Evolutionary conservation across 768 basidiomycete species (phyloP), one percentile per base, ranked within the genome.

Genomic region (Naematelia encephala): DNA sequence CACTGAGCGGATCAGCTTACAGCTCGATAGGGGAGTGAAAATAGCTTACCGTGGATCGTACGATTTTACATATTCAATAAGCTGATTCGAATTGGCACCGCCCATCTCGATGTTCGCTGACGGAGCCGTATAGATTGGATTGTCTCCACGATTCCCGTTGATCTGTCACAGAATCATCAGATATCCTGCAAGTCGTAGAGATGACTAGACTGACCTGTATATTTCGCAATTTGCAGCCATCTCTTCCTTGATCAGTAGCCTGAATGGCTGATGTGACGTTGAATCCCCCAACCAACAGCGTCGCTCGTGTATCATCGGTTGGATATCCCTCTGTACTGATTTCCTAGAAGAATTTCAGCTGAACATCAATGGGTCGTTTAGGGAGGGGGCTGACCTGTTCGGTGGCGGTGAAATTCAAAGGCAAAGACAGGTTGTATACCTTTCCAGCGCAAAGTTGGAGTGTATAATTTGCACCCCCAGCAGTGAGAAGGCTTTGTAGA

Each of bases 81-180:
- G 64, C 73, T 92, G 90, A 66, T 82, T 79, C 1, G 83, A 78
- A 62, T 87, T 91, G 19, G 80, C 67, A 10, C 89, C 90, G 3
- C 90, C 90, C 81, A 91, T 86, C 77, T 91, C 89, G 55, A 91
- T 89, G 67, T 89, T 90, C 22, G 82, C 89, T 0, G 87, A 87
- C 5, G 88, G 88, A 22, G 49, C 60, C 0, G 81, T 82, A 1
- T 85, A 82, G 42, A 69, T 70, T 14, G 81, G 64, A 5, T 80
- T 83, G 23, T 82, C 82, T 16, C 76, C 76, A 57, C 89, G 83
- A 4, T 84, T 84, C 13, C 90, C 89, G 67, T 91, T 83, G 61
- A 91, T 83, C 88, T 90, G 61, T 23, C 11, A 43, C 51, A 22
- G 52, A 43, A 12, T 54, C 53, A 22, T 49, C 26, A n/a, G 25